Conservation (phyloP, 2,329 filamentous ascomycete species). For the Lachnellula suecica region DNA sequence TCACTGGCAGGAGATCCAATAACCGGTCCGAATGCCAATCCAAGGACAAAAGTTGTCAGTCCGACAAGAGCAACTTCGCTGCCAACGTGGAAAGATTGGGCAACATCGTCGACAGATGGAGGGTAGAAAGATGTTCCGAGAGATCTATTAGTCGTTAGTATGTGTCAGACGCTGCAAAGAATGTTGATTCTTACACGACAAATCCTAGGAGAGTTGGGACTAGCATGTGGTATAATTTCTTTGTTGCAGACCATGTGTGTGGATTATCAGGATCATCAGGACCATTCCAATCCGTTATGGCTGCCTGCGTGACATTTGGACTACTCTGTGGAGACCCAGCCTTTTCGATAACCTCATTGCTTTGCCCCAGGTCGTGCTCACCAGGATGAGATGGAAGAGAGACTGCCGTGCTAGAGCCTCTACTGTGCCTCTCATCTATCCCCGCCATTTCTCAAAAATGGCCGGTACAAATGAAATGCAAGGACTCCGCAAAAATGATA, state of each 20-base stretch:
- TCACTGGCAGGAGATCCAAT: slow-evolving; percentile 61
- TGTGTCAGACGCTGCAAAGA: not conserved
- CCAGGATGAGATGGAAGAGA: too few species aligned
- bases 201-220: slow-evolving; percentile 1
- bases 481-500: too few species aligned
- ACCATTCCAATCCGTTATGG: slow-evolving; percentile 7
- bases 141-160: slow-evolving; percentile 29
- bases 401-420: too few species aligned
- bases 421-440: too few species aligned
- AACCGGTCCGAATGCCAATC: slow-evolving; percentile 60
- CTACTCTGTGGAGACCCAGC: too few species aligned
- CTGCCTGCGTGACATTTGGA: not conserved
- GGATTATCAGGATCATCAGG: slow-evolving; percentile 13
- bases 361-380: too few species aligned
- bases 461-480: too few species aligned
- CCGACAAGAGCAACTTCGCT: not conserved
- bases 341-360: too few species aligned
- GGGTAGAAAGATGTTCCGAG: slow-evolving; percentile 3
- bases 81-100: not conserved
- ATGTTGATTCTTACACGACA: slow-evolving; percentile 7
- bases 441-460: too few species aligned
- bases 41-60: slow-evolving; percentile 49
- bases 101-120: not conserved
- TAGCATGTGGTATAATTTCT: slow-evolving; percentile 1
- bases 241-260: not conserved